A percentile compares a stretch with the other conserved stretches of the same genome.
These are phyloP conservation scores for Nannizziopsis barbatae DNA, from an alignment of 2,329 filamentous ascomycete genomes.

Conservation along the genomic window DNA sequence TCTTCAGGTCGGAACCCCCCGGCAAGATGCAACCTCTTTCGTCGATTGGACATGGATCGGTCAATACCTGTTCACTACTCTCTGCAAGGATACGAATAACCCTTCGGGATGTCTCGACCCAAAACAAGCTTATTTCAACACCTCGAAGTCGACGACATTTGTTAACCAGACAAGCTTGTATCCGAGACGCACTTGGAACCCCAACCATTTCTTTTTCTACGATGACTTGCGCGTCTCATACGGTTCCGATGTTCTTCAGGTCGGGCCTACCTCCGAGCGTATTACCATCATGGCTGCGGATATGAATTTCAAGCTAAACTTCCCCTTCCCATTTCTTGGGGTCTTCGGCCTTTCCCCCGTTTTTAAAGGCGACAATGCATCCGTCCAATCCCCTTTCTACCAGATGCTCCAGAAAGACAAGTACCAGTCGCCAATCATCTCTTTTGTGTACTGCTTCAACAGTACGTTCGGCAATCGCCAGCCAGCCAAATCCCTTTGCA, in stretches of 20 bases:
- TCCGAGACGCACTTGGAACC: constrained; percentile 15
- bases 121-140: constrained; percentile 14
- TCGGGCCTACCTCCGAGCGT: constrained; percentile 7
- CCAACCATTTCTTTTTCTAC: constrained; percentile 16
- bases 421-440: constrained; percentile 9
- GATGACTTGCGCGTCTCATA: constrained; percentile 13
- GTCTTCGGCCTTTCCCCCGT: constrained; percentile 15
- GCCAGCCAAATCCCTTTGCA: constrained; percentile 13
- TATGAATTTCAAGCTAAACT: constrained; percentile 9
- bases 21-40: constrained; percentile 11
- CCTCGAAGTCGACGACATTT: constrained; percentile 10
- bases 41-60: constrained; percentile 17
- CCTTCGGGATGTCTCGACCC: constrained; percentile 10
- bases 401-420: constrained; percentile 13
- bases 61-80: constrained; percentile 9
- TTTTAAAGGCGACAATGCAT: constrained; percentile 14
- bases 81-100: constrained; percentile 11
- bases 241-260: constrained; percentile 12
- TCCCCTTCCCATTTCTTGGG: constrained; percentile 11
- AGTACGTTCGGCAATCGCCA: constrained; percentile 12
- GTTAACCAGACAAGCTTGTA: constrained; percentile 11
- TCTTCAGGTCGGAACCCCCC: constrained; percentile 13
- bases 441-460: constrained; percentile 18
- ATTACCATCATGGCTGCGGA: constrained; percentile 14
- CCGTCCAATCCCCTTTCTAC: constrained; percentile 14